Evolutionary conservation across 306 rosid species (phyloP), one percentile per base, ranked within the genome.

Genomic region (Ziziphus jujuba): DNA sequence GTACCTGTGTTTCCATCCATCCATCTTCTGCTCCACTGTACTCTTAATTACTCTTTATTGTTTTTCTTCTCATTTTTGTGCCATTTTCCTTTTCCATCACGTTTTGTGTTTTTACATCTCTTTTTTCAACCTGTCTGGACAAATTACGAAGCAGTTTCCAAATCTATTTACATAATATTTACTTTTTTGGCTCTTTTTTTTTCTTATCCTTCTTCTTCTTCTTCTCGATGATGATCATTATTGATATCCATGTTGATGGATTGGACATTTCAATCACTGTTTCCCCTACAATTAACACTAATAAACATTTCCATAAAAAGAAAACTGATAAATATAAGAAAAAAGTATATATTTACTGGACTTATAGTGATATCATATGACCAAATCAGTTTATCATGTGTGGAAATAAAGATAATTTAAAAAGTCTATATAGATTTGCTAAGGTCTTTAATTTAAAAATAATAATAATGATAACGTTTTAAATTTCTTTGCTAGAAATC

Each of bases 71-170:
- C 47, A 56, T 66, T 75, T 9, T 34, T 45, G 77, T 56, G 58
- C 47, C 35, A 0, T 67, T 72, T 67, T 81, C 84, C 19, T 77
- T 82, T 64, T 81, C 71, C 65, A 75, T 80, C 80, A 67, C 21
- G 75, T 53, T 74, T 60, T 0, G n/a, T n/a, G n/a, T 77, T 81
- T 74, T 58, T 69, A 74, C 33, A 28, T 28, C 79, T 85, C 74
- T 86, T 87, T 82, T 73, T 68, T 81, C 90, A 36, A 67, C 84
- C 75, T 84, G 92, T 78, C 84, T 80, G 67, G 80, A 74, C 79
- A 77, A 75, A 71, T 79, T 56, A 61, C 77, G 82, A 80, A 61
- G 76, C 38, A 24, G 50, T 62, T 52, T 63, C 54, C 47, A 65
- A 72, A 63, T 50, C 75, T 58, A 34, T 23, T 17, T 11, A 13